phyloP scores from a whole-genome alignment of 2,329 filamentous ascomycete genomes.

The Penicillium expansum region DNA sequence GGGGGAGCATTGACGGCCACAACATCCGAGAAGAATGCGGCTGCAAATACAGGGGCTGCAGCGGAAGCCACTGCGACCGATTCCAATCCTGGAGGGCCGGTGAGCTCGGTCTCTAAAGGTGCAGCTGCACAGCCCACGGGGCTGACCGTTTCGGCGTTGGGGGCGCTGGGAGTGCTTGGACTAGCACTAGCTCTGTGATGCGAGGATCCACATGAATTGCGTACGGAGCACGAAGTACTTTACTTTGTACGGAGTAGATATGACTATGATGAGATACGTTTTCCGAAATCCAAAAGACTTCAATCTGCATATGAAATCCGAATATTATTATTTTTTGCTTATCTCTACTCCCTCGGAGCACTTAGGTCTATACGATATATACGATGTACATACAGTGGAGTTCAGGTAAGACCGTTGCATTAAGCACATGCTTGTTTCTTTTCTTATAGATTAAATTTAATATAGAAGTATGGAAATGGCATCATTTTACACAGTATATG shows the following conservation, averaged over 20 bases:
- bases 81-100: not conserved
- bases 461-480: no score
- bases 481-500: not conserved
- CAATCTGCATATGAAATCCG: not conserved
- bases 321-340: not conserved
- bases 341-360: not conserved
- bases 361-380: not conserved
- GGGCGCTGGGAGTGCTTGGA: slow-evolving; percentile 25
- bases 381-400: not conserved
- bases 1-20: no score
- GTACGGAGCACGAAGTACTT: no score
- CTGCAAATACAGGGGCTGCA: slow-evolving; percentile 4
- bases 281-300: no score
- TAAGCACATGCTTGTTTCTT: no score
- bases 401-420: not conserved
- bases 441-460: no score
- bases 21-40: no score
- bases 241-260: slow-evolving; percentile 1
- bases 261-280: slow-evolving; percentile 2
- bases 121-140: slow-evolving; percentile 20
- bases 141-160: slow-evolving; percentile 18
- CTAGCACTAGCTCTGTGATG: slow-evolving; percentile 24
- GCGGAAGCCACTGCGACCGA: slow-evolving; percentile 11
- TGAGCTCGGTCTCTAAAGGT: slow-evolving; percentile 16
- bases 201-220: not conserved